Evolutionary conservation across 768 basidiomycete genomes (phyloP), one percentile per base, ranked within the genome.

Genomic region (Infundibulicybe gibba): DNA sequence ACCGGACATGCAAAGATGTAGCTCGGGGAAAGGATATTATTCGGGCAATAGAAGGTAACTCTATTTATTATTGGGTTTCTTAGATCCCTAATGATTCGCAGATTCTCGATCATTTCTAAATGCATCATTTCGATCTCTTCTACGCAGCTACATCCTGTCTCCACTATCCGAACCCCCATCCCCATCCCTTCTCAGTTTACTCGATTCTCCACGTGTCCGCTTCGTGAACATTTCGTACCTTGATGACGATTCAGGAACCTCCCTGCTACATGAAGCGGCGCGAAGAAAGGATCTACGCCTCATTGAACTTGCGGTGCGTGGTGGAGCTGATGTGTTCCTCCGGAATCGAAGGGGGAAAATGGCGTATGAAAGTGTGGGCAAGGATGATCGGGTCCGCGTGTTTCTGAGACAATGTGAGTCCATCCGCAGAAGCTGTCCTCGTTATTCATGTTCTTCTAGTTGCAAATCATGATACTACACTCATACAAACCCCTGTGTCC

Each of bases 301-400:
- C 15, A 80, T 95, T 20, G 90, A 95, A 57, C 75, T 92, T n/a
- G 85, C 83, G 0, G 80, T 94, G 2, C 79, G 86, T 17, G 85
- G 87, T 8, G 93, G 93, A 0, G 92, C 90, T 0, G 92, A 94
- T 58, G 87, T 94, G 3, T 94, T 94, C 58, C 84, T 87, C 2
- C 74, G 92, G 3, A 87, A 95, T 63, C 72, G 83, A 16, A 74
- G 67, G 49, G 93, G 94, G 1, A 85, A 75, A 56, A 77, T 71
- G 69, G 85, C 69, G 6, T 80, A 74, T 58, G 92, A 80, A 14
- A 81, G 84, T 4, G 67, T 69, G n/a, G 80, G 81, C 6, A 88
- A 85, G 58, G 90, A 90, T 41, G 91, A 95, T 56, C 74, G 81
- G 8, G 87, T 94, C 48, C 76, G 83, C 48, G 86, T 84, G 0